Base-by-base conservation (phyloP, 345 rosid species). In the Heritiera littoralis region DNA sequence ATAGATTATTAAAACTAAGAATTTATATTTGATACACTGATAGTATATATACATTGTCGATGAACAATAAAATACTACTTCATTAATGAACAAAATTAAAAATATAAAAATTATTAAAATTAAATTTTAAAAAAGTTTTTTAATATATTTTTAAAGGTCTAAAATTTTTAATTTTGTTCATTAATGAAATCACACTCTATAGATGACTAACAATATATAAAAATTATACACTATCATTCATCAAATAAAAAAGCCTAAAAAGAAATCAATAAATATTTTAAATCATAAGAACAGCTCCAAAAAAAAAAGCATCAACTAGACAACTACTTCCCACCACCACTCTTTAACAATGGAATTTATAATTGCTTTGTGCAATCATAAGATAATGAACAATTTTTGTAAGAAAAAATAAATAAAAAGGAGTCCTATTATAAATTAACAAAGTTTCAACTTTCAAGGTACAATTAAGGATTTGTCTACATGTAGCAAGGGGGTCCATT, bases 291-390 rank as follows among this genome's bases (percentile, higher is more conserved):
- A 7, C 3, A 51, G 54, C 68, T 32, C 69, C n/a, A 68, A 20
- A 58, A 55, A 78, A 35, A 35, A 23, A 20, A 66, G 28, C 40
- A 56, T 23, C 28, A 41, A 41, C 64, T 55, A 23, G 28, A 61
- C 61, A 69, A 51, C 76, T 35, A 35, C 38, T 35, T 35, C 38
- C 38, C 38, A 58, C 66, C 68, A 66, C 66, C 76, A 66, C 55
- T 78, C 70, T 41, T 64, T 46, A n/a, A 75, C 23, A 38, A 13
- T 30, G 3, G 13, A 32, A 28, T 28, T 11, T 9, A 60, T 35
- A 10, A 46, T 72, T 66, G 74, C 49, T 71, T 54, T 40, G 60
- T 67, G 51, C 76, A 80, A 68, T 69, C 77, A 74, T 32, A 60
- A 48, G 80, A 75, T 54, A 28, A 69, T 72, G 61, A 45, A 59